phyloP scores from a whole-genome alignment of 257 asterid species.

The Asclepias syriaca region DNA sequence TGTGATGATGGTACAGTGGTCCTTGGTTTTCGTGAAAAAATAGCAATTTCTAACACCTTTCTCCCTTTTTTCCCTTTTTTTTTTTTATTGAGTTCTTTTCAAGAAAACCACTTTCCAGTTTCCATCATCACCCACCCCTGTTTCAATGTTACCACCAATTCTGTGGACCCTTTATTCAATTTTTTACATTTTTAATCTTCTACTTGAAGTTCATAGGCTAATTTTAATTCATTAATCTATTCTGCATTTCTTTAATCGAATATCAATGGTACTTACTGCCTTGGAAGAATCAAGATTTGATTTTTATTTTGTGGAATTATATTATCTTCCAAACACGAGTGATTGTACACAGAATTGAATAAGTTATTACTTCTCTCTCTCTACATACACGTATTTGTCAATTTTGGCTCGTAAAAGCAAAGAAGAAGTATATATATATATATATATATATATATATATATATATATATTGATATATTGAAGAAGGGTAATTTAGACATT shows the following conservation, averaged over 20 bases:
- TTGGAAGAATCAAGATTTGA: no score
- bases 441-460: no score
- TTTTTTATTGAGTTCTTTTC: background rate
- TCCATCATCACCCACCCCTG: slow-evolving; percentile 1
- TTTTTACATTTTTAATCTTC: background rate
- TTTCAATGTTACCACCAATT: background rate
- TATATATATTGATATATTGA: no score
- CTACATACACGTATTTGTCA: no score
- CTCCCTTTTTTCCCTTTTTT: background rate
- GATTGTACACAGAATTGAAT: background rate
- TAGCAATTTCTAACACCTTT: background rate
- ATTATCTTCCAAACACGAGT: no score
- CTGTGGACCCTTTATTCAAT: slow-evolving; percentile 2
- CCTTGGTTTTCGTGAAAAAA: slow-evolving; percentile 8
- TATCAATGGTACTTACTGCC: no score
- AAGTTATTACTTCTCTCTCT: background rate
- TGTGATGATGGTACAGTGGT: background rate
- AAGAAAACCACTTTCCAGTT: slow-evolving; percentile 15
- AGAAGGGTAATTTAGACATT: no score
- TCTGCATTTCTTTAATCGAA: background rate
- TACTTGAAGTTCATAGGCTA: background rate
- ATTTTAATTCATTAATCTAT: background rate
- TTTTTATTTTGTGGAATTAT: background rate
- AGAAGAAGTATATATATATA: no score
- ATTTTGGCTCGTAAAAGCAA: no score